These are phyloP conservation scores for Euphrasia arctica DNA, from an alignment of 305 asterid species.

Conservation along the genomic window DNA sequence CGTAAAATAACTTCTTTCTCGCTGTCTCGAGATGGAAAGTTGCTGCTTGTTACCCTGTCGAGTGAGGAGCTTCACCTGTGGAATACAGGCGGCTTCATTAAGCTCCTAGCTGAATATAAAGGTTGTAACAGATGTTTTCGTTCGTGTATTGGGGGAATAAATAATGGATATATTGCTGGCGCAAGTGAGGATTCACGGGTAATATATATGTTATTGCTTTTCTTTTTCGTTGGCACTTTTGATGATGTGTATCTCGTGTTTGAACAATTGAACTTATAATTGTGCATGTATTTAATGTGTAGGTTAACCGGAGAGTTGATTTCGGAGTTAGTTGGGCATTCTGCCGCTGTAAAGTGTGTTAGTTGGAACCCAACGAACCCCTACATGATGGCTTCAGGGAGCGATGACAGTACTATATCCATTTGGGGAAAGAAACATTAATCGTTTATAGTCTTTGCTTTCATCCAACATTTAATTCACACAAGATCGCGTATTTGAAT, in stretches of 20 bases:
- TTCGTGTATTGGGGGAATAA: slow-evolving; percentile 48
- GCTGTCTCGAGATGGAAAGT: slow-evolving; percentile 37
- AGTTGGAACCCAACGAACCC: slow-evolving; percentile 74
- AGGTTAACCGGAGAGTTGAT: slow-evolving; percentile 53
- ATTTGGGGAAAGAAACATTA: slow-evolving; percentile 45
- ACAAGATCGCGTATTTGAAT: no score
- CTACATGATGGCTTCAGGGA: slow-evolving; percentile 71
- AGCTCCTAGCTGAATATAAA: slow-evolving; percentile 30
- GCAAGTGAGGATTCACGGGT: slow-evolving; percentile 52
- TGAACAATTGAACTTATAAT: background rate
- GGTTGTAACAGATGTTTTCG: slow-evolving; percentile 43
- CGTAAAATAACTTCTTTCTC: slow-evolving; percentile 38
- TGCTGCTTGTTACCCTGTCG: slow-evolving; percentile 39
- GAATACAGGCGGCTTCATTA: slow-evolving; percentile 37
- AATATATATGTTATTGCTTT: background rate
- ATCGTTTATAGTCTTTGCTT: no score
- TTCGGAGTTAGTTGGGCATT: slow-evolving; percentile 44
- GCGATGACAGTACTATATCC: slow-evolving; percentile 66
- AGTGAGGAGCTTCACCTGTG: slow-evolving; percentile 50
- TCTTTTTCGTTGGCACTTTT: background rate
- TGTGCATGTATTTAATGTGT: background rate
- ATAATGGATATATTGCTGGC: slow-evolving; percentile 45
- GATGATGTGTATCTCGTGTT: background rate
- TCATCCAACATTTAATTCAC: no score
- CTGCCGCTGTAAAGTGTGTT: slow-evolving; percentile 62